Percentiles rank a stretch among this genome's conserved stretches.
Evolutionary conservation across 202 grass and related monocot genomes (phyloP).

Genomic region (Schoenoplectus tabernaemontani): DNA sequence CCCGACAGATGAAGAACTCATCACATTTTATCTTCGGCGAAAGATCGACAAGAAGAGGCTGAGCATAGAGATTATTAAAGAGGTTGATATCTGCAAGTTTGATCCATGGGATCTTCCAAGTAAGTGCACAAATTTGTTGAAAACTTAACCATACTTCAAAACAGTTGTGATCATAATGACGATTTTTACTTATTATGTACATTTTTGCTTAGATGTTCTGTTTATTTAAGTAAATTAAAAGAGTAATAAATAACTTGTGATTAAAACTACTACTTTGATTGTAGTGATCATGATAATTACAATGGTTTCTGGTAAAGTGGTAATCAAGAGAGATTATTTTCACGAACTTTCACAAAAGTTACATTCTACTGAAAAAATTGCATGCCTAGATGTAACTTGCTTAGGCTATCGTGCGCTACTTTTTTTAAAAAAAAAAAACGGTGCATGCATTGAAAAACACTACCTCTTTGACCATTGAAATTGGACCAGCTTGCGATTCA

Average conservation of each 20-base stretch:
- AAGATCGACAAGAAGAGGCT: slow-evolving; percentile 63
- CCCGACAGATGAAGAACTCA: slow-evolving; percentile 89
- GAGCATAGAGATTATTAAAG: slow-evolving; percentile 80
- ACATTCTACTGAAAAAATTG: too few species aligned
- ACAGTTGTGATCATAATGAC: too few species aligned
- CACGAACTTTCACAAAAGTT: too few species aligned
- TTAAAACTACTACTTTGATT: background rate
- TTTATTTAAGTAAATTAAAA: background rate
- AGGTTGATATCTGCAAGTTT: slow-evolving; percentile 69
- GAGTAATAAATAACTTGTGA: background rate
- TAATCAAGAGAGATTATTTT: background rate
- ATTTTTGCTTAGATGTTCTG: background rate
- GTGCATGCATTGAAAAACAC: background rate
- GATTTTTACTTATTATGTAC: too few species aligned
- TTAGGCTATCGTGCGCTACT: too few species aligned
- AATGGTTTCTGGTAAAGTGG: too few species aligned
- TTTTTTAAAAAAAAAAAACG: too few species aligned
- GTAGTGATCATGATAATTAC: background rate
- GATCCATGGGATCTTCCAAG: slow-evolving; percentile 70
- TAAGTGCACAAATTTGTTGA: slow-evolving; percentile 26
- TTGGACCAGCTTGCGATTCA: background rate
- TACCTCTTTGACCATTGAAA: slow-evolving; percentile 11
- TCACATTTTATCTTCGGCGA: slow-evolving; percentile 70
- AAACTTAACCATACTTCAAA: background rate
- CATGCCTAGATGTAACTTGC: too few species aligned